These are phyloP conservation scores for Colletotrichum gigasporum DNA, from an alignment of 2,329 filamentous ascomycete species.

Conservation along the genomic window DNA sequence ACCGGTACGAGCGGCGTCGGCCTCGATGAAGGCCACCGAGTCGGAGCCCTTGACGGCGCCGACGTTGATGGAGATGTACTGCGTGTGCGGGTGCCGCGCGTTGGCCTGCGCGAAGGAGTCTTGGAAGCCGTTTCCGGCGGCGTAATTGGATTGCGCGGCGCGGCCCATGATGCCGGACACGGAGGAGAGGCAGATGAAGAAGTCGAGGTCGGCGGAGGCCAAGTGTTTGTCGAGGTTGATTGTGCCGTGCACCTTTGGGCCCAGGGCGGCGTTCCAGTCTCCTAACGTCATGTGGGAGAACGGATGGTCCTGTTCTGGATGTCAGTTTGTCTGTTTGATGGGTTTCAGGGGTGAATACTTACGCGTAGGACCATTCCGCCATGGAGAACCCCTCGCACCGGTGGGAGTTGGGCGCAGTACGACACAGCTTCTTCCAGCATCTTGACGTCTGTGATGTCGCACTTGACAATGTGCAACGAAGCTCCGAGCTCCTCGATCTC, in stretches of 20 bases:
- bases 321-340: no score
- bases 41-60: constrained; percentile 33
- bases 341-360: no score
- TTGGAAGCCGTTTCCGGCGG: constrained; percentile 43
- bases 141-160: constrained; percentile 20
- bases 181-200: constrained; percentile 30
- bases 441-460: constrained; percentile 42
- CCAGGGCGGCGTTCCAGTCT: background rate
- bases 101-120: constrained; percentile 36
- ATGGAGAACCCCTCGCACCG: constrained; percentile 53
- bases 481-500: constrained; percentile 27
- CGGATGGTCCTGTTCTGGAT: constrained; percentile 3
- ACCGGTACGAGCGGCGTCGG: background rate
- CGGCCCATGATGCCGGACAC: constrained; percentile 7
- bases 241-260: constrained; percentile 20
- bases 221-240: constrained; percentile 1
- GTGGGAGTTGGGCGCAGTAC: constrained; percentile 33
- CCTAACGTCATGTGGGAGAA: background rate
- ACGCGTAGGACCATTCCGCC: constrained; percentile 53
- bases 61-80: constrained; percentile 35
- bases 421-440: constrained; percentile 20
- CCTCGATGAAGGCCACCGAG: constrained; percentile 25
- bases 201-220: constrained; percentile 3
- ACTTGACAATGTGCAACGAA: constrained; percentile 40
- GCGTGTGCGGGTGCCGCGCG: background rate